Evolutionary conservation across 73 alveolate genomes (phyloP), one percentile per base, ranked within the genome.

Genomic region (Symbiodinium pilosum): DNA sequence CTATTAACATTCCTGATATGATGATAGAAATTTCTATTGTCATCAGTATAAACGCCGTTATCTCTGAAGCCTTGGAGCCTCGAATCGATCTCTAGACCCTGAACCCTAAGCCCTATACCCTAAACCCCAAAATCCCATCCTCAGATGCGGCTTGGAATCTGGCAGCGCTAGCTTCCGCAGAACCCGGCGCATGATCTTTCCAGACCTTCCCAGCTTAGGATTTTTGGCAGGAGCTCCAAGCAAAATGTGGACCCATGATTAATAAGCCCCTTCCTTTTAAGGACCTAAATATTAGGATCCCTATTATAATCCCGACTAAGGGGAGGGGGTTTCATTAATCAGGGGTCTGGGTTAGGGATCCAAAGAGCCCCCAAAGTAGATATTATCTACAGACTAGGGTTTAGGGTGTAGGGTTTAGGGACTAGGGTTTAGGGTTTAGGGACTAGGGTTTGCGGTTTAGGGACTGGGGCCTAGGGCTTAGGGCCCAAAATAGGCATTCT

Each of bases 121-220:
- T 56, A 2, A 56, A 56, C 75, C 75, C 75, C 0, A 4, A 51
- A 56, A 4, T 34, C 28, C 16, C 40, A 5, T 28, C 59, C 21
- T 47, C 59, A 8, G 86, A 85, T 92, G 98, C 32, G 86, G 43
- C 85, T 51, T 85, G 40, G 14, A 52, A 87, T 93, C 99, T 47
- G 91, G 91, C 73, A 54, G 87, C 41, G 99, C 99, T 38, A 93
- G 43, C 93, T 93, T 93, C 85, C 99, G 99, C 41, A 93, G 86
- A 47, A 93, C 86, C 36, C 99, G 85, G 26, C 93, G 40, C 93
- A n/a, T n/a, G n/a, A n/a, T n/a, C n/a, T n/a, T n/a, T n/a, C n/a
- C n/a, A n/a, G n/a, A n/a, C n/a, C n/a, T n/a, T n/a, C n/a, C n/a
- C n/a, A n/a, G n/a, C n/a, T n/a, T n/a, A n/a, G n/a, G n/a, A n/a